Conservation (phyloP, 1,284 basidiomycete genomes). For the Austropuccinia psidii region DNA sequence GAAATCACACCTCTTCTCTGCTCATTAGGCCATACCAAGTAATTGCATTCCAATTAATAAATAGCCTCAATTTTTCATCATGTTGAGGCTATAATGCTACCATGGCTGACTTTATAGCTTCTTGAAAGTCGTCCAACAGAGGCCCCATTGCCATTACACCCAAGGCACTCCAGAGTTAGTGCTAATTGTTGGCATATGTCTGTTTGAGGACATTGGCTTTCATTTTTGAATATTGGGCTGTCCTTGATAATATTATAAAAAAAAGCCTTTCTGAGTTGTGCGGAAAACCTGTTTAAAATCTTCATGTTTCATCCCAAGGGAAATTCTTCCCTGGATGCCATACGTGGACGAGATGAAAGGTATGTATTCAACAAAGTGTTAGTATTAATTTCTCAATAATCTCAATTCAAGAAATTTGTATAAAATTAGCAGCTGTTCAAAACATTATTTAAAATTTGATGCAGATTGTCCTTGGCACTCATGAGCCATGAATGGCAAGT, state of each 20-base stretch:
- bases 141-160: background rate
- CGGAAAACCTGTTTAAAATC: background rate
- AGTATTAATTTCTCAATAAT: no score
- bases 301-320: no score
- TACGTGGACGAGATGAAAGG: no score
- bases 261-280: background rate
- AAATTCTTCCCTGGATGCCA: no score
- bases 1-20: background rate
- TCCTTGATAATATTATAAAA: slow-evolving; percentile 6
- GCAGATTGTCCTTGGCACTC: no score
- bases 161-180: background rate
- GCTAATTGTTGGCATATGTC: background rate
- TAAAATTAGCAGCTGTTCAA: no score
- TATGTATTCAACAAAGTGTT: no score
- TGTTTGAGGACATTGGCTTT: background rate
- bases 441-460: no score
- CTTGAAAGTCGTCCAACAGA: background rate
- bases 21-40: background rate
- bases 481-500: no score
- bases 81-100: background rate
- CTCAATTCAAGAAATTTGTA: no score
- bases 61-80: no score
- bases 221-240: background rate
- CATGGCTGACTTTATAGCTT: background rate
- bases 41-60: background rate